Base-by-base conservation (phyloP, 169 alveolate species). In the Plasmodium inui region DNA sequence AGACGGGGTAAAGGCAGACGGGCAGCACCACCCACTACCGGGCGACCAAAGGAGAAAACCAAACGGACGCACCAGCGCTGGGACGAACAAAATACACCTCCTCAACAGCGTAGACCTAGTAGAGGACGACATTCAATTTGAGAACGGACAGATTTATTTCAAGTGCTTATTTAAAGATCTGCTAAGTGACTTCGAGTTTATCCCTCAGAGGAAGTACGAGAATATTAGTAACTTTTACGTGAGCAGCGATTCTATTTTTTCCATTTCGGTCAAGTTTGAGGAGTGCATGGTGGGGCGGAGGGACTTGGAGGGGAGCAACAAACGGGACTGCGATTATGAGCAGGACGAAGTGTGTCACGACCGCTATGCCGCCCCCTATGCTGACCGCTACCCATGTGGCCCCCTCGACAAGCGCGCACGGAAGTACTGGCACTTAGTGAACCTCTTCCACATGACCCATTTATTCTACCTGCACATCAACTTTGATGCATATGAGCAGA, bases 191-290 rank as follows among this genome's bases (percentile, higher is more conserved):
- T 74, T 86, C 14, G 93, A 86, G 44, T 76, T 50, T 76, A 19
- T 86, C 17, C 72, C 74, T 19, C 78, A 86, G 14, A 86, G 70
- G 28, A 50, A 76, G 28, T 86, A 86, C 41, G 93, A 86, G 70
- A 86, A 86, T 26, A 86, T 86, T 46, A 86, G 93, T 30, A 86
- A 86, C 70, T 86, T 86, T 74, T 86, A 86, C 46, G 81, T 86
- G 57, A 50, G 83, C 14, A 74, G 53, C 46, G 85, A 86, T 74
- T 86, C 76, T 55, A 86, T 86, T 14, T 86, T 86, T 74, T 86
- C 93, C n/a, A 86, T 86, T 30, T 22, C 80, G 41, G 79, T 86
- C 8, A 86, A 76, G 81, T 86, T 86, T 32, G 93, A 86, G 70
- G 93, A 86, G 32, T 57, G 71, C 67, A 50, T 70, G 28, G 37